Base-by-base conservation (phyloP, 1,284 basidiomycete species). In the Amylostereum areolatum region DNA sequence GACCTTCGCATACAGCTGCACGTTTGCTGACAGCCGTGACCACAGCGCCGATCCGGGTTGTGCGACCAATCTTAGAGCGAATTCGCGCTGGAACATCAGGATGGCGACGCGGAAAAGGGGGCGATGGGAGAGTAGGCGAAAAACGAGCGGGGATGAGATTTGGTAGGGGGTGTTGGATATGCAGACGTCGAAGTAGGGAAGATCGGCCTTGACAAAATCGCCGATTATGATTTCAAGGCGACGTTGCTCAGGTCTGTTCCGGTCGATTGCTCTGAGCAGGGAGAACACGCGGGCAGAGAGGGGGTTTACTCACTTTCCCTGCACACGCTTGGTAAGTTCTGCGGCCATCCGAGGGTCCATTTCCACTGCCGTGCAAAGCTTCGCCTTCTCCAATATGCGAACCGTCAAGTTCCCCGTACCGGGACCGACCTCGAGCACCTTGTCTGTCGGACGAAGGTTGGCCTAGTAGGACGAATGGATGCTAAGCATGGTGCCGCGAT, bases 281-380 rank as follows among this genome's bases (percentile, higher is more conserved):
- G n/a, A n/a, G n/a, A n/a, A n/a, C n/a, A n/a, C n/a, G n/a, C n/a
- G 41, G 34, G 25, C 2, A 37, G 36, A 48, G 24, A 39, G 25
- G 52, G 45, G 25, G 49, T 43, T 41, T 45, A 86, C 92, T 74
- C 67, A 97, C 95, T 89, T 98, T 75, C 96, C 96, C 75, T 98
- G 89, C 1, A 99, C 94, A 58, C 97, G 87, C 69, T 99, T 99
- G 51, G 90, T 90, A 49, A 99, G 80, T 66, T 99, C 96, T 43
- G 94, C 94, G 18, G 95, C 96, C 96, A 99, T 98, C 35, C 97
- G 84, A 56, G 97, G 97, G 65, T 99, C 97, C 92, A 98, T 97
- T 67, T 99, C 97, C 30, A 98, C 85, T 1, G 94, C 96, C 0
- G 89, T 91, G 30, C 92, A 85, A 72, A 89, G 87, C 63, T 96